Evolutionary conservation across 805 yeast genomes (phyloP), one percentile per base, ranked within the genome.

Genomic region (Sugiyamaella mastotermitis): DNA sequence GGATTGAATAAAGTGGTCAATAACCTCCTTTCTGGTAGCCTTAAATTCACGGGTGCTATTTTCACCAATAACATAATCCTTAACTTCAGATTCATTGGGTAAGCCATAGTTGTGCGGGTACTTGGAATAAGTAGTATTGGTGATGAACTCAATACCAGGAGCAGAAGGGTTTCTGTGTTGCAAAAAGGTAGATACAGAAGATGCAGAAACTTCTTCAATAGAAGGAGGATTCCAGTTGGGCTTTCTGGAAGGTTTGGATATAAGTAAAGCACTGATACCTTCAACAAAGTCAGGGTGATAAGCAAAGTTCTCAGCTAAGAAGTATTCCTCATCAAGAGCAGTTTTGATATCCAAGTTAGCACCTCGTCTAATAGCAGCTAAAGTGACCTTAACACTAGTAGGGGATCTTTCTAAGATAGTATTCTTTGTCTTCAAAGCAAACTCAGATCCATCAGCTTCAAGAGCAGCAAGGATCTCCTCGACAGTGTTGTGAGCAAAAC

Each of bases 301-400:
- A 72, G 79, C 72, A 72, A 87, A 74, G 60, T 84, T 78, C 41
- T 84, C 73, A 20, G 96, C 95, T 16, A 87, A 63, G 41, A 69
- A 66, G 57, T 83, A 68, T 61, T 92, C 97, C 50, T 75, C 72
- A 48, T 74, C 74, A 42, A 92, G 64, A 25, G 90, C 83, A 34
- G 76, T 65, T 38, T 71, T 69, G 50, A 86, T 76, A 43, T 80
- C 70, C 42, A 76, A 68, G 25, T 64, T 54, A 16, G 71, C 56
- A 37, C 86, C 84, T 43, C 71, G 66, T 52, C 80, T 74, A 58
- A 87, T 65, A 45, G 84, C 67, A 42, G 77, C 80, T 47, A 78
- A 70, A 2, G 84, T 77, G 28, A 87, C 77, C 54, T 81, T 78
- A 48, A 86, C 65, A 14, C 94, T 81, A n/a, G 84, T 68, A 31